Percentiles rank a stretch among this genome's conserved stretches.
Evolutionary conservation across 495 filamentous ascomycete genomes (phyloP).

Genomic region (Parathielavia appendiculata): DNA sequence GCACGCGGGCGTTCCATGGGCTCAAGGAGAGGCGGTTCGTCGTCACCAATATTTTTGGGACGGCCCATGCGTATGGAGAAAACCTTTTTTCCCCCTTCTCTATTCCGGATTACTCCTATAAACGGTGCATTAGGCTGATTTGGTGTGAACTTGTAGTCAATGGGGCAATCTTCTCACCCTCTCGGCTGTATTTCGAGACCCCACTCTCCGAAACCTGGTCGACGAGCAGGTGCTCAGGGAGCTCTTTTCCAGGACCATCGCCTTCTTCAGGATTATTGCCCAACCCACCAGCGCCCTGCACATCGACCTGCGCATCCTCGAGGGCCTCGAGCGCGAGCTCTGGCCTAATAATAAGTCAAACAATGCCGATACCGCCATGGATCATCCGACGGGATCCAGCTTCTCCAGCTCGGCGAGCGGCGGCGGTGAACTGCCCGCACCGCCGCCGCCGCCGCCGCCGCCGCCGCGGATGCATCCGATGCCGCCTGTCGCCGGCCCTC

Average conservation of each 20-base stretch:
- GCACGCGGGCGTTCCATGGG: slow-evolving; percentile 81
- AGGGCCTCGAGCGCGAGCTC: slow-evolving; percentile 53
- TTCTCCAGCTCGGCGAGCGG: slow-evolving; percentile 43
- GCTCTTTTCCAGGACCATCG: slow-evolving; percentile 61
- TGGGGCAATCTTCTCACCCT: slow-evolving; percentile 93
- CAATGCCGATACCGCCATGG: slow-evolving; percentile 16
- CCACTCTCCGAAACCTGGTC: slow-evolving; percentile 49
- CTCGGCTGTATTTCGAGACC: slow-evolving; percentile 66
- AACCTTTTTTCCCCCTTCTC: slow-evolving; percentile 14
- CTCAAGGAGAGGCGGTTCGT: slow-evolving; percentile 61
- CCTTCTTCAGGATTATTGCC: slow-evolving; percentile 57
- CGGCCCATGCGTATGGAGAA: slow-evolving; percentile 91
- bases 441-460: neutral
- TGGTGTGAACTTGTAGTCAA: slow-evolving; percentile 56
- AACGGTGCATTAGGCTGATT: neutral
- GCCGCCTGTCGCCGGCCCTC: neutral
- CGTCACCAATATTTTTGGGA: slow-evolving; percentile 92
- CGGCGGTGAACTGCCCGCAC: slow-evolving; percentile 20
- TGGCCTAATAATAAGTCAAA: slow-evolving; percentile 16
- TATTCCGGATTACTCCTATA: too few relatives aligned
- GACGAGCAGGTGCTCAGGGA: slow-evolving; percentile 43
- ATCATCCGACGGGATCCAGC: slow-evolving; percentile 33
- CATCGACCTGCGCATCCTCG: slow-evolving; percentile 63
- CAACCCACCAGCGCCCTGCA: slow-evolving; percentile 62
- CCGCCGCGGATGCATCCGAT: slow-evolving; percentile 11